phyloP scores from a whole-genome alignment of 805 yeast species.

The Suhomyces sp. region DNA sequence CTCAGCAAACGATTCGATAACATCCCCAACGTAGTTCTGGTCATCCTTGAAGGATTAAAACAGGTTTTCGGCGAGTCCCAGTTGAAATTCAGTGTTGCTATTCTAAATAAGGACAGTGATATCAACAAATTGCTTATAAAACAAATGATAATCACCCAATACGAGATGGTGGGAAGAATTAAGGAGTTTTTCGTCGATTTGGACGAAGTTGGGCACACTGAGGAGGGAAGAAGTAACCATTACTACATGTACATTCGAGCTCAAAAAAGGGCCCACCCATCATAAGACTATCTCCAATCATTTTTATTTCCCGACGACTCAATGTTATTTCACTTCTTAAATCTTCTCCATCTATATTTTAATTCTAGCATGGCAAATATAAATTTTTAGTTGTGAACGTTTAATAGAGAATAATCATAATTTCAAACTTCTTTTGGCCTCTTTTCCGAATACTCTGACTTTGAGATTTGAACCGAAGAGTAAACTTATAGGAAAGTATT shows the following conservation, averaged over 20 bases:
- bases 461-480: too few species aligned
- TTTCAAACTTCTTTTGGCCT: too few species aligned
- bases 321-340: not conserved
- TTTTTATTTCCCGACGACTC: not conserved
- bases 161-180: constrained; percentile 32
- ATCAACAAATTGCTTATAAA: constrained; percentile 28
- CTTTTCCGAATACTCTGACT: too few species aligned
- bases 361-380: not conserved
- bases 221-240: constrained; percentile 13
- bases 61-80: constrained; percentile 31
- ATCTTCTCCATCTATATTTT: not conserved
- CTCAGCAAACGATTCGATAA: constrained; percentile 14
- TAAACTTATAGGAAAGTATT: too few species aligned
- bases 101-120: constrained; percentile 30
- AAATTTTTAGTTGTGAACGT: not conserved
- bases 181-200: constrained; percentile 23
- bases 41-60: constrained; percentile 20
- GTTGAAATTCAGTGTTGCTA: constrained; percentile 28
- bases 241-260: constrained; percentile 27
- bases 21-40: constrained; percentile 25
- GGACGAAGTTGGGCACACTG: constrained; percentile 7
- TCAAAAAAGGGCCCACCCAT: constrained; percentile 12
- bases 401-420: not conserved
- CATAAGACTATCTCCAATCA: not conserved
- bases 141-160: constrained; percentile 26